Percentiles rank a stretch among this genome's conserved stretches.
Conservation (phyloP, 2,329 filamentous ascomycete genomes). For the Clarireedia sp. region DNA sequence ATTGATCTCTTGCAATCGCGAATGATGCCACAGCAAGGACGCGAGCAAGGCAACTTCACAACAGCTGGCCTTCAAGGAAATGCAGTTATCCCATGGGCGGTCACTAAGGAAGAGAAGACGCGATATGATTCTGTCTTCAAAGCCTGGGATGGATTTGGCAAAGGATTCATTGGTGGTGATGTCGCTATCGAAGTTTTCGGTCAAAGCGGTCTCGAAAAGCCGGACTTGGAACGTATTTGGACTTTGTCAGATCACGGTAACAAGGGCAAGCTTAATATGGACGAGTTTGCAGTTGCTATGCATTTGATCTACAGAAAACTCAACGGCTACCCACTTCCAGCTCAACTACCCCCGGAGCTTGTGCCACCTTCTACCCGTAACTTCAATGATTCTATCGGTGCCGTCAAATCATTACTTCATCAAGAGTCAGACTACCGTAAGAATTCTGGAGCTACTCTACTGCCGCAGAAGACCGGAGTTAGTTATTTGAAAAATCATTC, state of each 20-base stretch:
- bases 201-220: conserved; percentile 86
- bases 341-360: conserved; percentile 79
- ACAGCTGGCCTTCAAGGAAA: conserved; percentile 85
- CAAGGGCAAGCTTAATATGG: conserved; percentile 86
- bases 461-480: conserved; percentile 95
- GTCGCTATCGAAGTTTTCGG: conserved; percentile 96
- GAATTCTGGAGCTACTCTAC: conserved; percentile 77
- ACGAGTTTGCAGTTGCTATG: conserved; percentile 98
- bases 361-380: conserved; percentile 92
- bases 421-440: conserved; percentile 87
- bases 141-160: conserved; percentile 91
- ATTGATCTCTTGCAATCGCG: conserved; percentile 86
- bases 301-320: conserved; percentile 97
- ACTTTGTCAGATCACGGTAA: conserved; percentile 90
- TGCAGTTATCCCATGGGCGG: conserved; percentile 94
- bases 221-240: conserved; percentile 88
- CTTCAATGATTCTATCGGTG: conserved; percentile 84
- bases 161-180: conserved; percentile 84
- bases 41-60: conserved; percentile 75
- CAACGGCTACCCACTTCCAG: conserved; percentile 89
- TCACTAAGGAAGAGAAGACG: conserved; percentile 97
- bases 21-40: conserved; percentile 95
- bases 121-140: conserved; percentile 92
- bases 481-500: conserved; percentile 96
- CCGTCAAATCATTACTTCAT: conserved; percentile 81